Evolutionary conservation across 768 basidiomycete genomes (phyloP).

Genomic region (Austroboletus eburneus): DNA sequence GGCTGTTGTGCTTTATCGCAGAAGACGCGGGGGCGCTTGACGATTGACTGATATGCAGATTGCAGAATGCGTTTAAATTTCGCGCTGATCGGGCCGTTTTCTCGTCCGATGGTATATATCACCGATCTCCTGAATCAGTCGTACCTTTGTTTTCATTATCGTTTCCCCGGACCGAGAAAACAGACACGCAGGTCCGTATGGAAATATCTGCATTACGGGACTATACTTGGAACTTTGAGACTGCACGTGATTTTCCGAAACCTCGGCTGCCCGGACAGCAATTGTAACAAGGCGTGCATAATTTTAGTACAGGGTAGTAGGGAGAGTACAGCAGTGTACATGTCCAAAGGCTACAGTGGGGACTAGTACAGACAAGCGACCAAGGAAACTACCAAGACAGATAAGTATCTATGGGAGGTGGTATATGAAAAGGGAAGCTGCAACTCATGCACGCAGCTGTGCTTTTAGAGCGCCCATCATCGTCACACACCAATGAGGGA

Average conservation of each 20-base stretch:
- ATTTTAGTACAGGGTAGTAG: too few species aligned
- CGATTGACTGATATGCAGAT: background rate
- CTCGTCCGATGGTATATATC: too few species aligned
- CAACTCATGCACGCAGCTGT: background rate
- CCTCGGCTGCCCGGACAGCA: too few species aligned
- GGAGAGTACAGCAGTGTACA: background rate
- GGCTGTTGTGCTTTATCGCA: background rate
- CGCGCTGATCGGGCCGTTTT: too few species aligned
- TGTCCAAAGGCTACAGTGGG: background rate
- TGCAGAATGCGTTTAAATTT: too few species aligned
- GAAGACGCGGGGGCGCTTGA: background rate
- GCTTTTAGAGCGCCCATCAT: background rate
- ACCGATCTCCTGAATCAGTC: too few species aligned
- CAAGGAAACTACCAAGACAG: too few species aligned
- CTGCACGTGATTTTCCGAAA: too few species aligned
- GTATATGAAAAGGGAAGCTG: background rate
- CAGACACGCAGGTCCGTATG: background rate
- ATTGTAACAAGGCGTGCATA: too few species aligned
- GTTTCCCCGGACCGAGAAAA: background rate
- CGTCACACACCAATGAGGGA: slow-evolving; percentile 32
- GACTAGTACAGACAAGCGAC: too few species aligned
- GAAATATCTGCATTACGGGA: background rate
- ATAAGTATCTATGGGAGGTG: slow-evolving; percentile 1
- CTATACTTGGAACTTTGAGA: background rate
- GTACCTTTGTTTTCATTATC: too few species aligned